Percentiles rank a stretch among this genome's conserved stretches.
phyloP scores from a whole-genome alignment of 2,329 filamentous ascomycete genomes.

The Fusarium newnesense region DNA sequence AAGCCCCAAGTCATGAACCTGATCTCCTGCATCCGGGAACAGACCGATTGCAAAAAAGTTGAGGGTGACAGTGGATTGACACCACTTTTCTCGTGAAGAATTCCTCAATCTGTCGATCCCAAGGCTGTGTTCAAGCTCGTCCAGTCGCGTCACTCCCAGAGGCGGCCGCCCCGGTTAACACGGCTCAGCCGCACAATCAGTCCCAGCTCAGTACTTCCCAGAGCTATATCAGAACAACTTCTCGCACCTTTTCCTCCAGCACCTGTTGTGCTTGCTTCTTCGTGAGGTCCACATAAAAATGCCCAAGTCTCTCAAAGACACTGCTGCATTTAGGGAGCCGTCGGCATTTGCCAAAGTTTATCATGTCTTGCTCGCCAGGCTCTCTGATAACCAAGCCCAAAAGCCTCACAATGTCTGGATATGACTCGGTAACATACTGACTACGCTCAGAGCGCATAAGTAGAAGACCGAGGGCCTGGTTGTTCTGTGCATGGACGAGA shows the following conservation, averaged over 20 bases:
- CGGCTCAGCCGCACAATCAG: background rate
- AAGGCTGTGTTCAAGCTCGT: background rate
- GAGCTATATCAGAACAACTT: background rate
- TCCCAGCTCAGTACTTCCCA: too few relatives aligned
- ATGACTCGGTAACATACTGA: too few relatives aligned
- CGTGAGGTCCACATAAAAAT: background rate
- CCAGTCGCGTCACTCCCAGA: background rate
- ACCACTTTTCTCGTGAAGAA: fast-evolving
- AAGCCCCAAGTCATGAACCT: too few relatives aligned
- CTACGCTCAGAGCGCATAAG: too few relatives aligned
- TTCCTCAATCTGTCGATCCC: background rate
- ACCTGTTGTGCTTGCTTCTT: background rate
- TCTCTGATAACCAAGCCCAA: too few relatives aligned
- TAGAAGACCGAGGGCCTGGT: too few relatives aligned
- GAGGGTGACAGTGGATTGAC: fast-evolving
- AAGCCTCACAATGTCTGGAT: too few relatives aligned
- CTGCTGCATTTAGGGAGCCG: too few relatives aligned
- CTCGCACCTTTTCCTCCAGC: background rate
- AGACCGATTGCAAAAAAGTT: fast-evolving
- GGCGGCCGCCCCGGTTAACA: background rate
- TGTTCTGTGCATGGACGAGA: too few relatives aligned
- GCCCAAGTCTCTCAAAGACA: background rate
- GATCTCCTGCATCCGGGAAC: too few relatives aligned
- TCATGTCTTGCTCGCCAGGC: background rate
- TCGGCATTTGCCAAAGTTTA: background rate